Base-by-base conservation (phyloP, 2,329 filamentous ascomycete species). In the Penicillium psychrosexuale region DNA sequence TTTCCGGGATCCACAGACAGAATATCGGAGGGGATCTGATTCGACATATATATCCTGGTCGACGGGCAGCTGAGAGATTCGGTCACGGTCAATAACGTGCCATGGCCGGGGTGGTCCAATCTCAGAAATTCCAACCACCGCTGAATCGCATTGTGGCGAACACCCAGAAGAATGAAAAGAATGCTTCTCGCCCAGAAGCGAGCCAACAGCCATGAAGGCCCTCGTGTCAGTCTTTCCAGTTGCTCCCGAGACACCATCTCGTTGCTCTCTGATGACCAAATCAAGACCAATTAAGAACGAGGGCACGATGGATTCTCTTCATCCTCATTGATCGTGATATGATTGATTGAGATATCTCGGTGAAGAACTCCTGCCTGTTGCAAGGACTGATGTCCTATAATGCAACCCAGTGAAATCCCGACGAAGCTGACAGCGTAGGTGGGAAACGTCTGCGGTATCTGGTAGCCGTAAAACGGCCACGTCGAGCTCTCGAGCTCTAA, bases 161-260 rank as follows among this genome's bases (percentile, higher is more conserved):
- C 2, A 80, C 73, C 77, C 66, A 80, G 63, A 78, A 80, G 56
- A 80, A 79, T 3, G 74, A 81, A 78, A 78, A 1, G 69, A 77
- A 61, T 80, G 72, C 36, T 73, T 55, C 61, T 79, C 71, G 30
- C 70, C 72, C 8, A 72, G 54, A 37, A 81, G 72, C 2, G 67
- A 68, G 0, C 76, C 72, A 52, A 80, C 78, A 5, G 75, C 75
- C 71, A 80, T 80, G 52, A 80, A 80, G 1, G 72, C 74, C 59
- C 69, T 69, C 17, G 75, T 80, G 9, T 77, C 74, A 1, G 74
- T 78, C 63, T 75, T 42, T 11, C 39, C 70, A 47, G 63, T 71
- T 30, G 73, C 73, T 53, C 75, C 74, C 1, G 70, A 78, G n/a
- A 68, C 39, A n/a, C 57, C 56, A 17, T 67, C 63, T 36, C 71